Base-by-base conservation (phyloP, 2,329 filamentous ascomycete species). In the Gyromitra esculenta region DNA sequence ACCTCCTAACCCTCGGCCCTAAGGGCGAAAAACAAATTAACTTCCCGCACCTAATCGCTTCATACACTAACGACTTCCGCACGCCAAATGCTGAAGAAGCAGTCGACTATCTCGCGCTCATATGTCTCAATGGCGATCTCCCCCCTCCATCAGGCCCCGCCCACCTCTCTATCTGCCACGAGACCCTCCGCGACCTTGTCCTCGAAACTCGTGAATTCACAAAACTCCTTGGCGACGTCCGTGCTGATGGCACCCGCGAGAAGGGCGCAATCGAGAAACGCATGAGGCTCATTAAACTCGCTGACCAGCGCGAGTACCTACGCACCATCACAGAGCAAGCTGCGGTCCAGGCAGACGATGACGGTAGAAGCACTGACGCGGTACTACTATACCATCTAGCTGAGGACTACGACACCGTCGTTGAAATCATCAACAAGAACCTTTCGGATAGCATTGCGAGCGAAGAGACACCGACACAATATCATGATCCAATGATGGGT, bases 121-220 rank as follows among this genome's bases (percentile, higher is more conserved):
- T 99, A 81, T 97, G 93, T 83, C 89, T 99, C 73, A 98, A 98
- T 82, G 89, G 91, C 64, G 95, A 97, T 83, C 86, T 96, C 56
- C 88, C 87, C 35, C 91, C 91, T 21, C 88, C 92, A 73, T 86
- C 91, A 5, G 94, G 93, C 73, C 89, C 89, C 77, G 90, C 91
- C 56, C 95, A 97, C 82, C 89, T 90, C 68, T 89, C 88, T 62
- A 88, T 97, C 48, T 98, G 95, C 84, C 93, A 97, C 83, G 93
- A 97, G 83, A 95, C 94, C 5, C 86, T 99, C 73, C 92, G 94
- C 45, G 96, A 98, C 84, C 90, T 98, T 72, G 94, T 97, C 35
- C 87, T 99, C n/a, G 96, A 99, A 85, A 97, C 94, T 21, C 90
- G 95, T 79, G 96, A 99, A 82, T 99, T 98, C 84, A 95, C 94